A percentile compares a stretch with the other conserved stretches of the same genome.
Evolutionary conservation across 768 basidiomycete genomes (phyloP).

Genomic region (Kwoniella bestiolae): DNA sequence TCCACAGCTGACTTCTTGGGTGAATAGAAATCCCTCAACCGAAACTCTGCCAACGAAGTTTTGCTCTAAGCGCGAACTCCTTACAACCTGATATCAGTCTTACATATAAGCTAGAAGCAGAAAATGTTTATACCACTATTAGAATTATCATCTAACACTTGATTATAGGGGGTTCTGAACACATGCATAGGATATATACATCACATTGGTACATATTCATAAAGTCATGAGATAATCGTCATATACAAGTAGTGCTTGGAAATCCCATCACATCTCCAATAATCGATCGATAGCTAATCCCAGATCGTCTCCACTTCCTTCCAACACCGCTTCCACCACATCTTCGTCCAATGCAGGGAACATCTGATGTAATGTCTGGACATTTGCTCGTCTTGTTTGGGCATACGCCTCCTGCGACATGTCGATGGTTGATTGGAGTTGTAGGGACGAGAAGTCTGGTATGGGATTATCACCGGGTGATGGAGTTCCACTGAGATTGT

Average conservation of each 20-base stretch:
- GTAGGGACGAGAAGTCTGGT: constrained; percentile 37
- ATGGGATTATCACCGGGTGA: constrained; percentile 10
- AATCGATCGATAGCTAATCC: constrained; percentile 79
- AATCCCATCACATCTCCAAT: constrained; percentile 40
- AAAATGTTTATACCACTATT: not conserved
- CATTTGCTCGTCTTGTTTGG: constrained; percentile 64
- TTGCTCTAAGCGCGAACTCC: constrained; percentile 51
- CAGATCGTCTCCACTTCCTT: constrained; percentile 84
- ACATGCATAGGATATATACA: constrained; percentile 6
- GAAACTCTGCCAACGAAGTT: constrained; percentile 58
- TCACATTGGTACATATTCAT: not conserved
- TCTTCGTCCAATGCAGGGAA: constrained; percentile 83
- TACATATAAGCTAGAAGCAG: not conserved
- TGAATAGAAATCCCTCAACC: constrained; percentile 56
- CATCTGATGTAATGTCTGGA: constrained; percentile 79
- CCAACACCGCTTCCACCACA: constrained; percentile 84
- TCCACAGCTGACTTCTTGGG: not conserved
- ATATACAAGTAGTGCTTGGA: not conserved
- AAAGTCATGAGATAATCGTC: constrained; percentile 1
- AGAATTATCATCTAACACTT: not conserved
- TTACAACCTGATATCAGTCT: not conserved
- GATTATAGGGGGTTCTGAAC: not conserved
- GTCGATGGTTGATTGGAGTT: constrained; percentile 66
- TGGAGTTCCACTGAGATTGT: constrained; percentile 23
- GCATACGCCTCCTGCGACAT: constrained; percentile 73